A percentile compares a stretch with the other conserved stretches of the same genome.
Evolutionary conservation across 495 filamentous ascomycete genomes (phyloP).

Genomic region (Cairneyella variabilis): DNA sequence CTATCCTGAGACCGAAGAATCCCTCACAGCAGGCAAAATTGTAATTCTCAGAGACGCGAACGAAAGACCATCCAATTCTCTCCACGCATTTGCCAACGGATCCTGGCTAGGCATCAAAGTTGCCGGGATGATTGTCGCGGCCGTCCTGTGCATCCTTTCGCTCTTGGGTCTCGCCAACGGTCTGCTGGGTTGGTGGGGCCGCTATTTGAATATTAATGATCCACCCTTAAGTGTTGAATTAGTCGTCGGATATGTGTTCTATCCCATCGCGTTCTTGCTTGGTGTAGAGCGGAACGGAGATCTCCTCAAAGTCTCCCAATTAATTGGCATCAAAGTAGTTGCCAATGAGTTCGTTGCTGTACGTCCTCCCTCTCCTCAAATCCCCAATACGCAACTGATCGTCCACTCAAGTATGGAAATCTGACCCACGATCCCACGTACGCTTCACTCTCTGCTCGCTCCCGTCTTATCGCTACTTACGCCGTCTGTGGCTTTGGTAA

Average conservation of each 20-base stretch:
- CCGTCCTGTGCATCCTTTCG: slow-evolving; percentile 80
- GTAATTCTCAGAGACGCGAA: slow-evolving; percentile 68
- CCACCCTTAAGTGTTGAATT: slow-evolving; percentile 68
- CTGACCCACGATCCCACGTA: slow-evolving; percentile 48
- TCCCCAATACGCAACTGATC: background rate
- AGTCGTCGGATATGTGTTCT: slow-evolving; percentile 79
- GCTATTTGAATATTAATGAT: slow-evolving; percentile 70
- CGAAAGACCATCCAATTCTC: slow-evolving; percentile 64
- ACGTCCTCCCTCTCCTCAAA: slow-evolving; percentile 8
- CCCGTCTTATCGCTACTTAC: slow-evolving; percentile 68
- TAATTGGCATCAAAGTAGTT: slow-evolving; percentile 83
- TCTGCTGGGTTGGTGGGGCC: slow-evolving; percentile 85
- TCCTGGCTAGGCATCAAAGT: slow-evolving; percentile 89
- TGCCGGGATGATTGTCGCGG: slow-evolving; percentile 76
- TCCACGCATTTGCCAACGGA: slow-evolving; percentile 85
- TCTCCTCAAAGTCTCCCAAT: slow-evolving; percentile 66
- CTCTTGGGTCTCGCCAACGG: slow-evolving; percentile 72
- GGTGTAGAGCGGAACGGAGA: slow-evolving; percentile 73
- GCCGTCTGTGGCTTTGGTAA: slow-evolving; percentile 77
- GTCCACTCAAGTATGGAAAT: slow-evolving; percentile 45
- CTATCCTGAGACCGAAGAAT: slow-evolving; percentile 82
- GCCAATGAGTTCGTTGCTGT: slow-evolving; percentile 40
- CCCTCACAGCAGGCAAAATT: slow-evolving; percentile 72
- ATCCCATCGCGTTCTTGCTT: slow-evolving; percentile 79
- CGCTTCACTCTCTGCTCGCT: slow-evolving; percentile 58